These are phyloP conservation scores for Erigeron canadensis DNA, from an alignment of 129 eudicot species.

Conservation along the genomic window DNA sequence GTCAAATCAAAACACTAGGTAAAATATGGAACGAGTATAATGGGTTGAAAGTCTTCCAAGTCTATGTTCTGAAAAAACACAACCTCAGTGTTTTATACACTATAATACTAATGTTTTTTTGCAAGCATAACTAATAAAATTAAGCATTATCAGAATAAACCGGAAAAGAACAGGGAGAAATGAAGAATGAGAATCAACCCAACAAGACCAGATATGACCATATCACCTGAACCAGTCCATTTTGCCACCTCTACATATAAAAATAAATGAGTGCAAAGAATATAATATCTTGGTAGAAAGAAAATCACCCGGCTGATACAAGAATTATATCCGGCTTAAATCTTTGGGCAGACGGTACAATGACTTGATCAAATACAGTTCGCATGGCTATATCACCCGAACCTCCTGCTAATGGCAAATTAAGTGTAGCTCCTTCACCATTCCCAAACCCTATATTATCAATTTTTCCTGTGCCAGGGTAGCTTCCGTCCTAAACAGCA, in stretches of 20 bases:
- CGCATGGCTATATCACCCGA: slow-evolving; percentile 90
- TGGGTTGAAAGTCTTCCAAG: not conserved
- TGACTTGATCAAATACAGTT: slow-evolving; percentile 76
- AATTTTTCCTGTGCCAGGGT: slow-evolving; percentile 95
- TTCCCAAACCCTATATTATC: slow-evolving; percentile 57
- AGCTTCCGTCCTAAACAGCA: slow-evolving; percentile 81
- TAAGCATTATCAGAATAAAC: not conserved
- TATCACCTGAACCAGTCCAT: not conserved
- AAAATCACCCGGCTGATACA: slow-evolving; percentile 89
- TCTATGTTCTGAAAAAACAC: not conserved
- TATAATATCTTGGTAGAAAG: not conserved
- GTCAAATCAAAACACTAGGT: not conserved
- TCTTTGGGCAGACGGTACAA: slow-evolving; percentile 77
- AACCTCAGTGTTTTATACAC: not conserved
- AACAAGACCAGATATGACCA: not conserved
- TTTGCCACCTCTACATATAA: slow-evolving; percentile 11
- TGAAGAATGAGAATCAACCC: not conserved
- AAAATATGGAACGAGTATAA: not conserved
- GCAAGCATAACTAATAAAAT: not conserved
- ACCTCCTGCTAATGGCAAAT: slow-evolving; percentile 89
- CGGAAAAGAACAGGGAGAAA: not conserved
- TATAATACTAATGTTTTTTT: not conserved
- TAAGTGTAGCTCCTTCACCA: slow-evolving; percentile 92
- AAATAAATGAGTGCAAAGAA: not conserved
- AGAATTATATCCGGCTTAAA: slow-evolving; percentile 94